Evolutionary conservation across 2,329 filamentous ascomycete species (phyloP), one percentile per base, ranked within the genome.

Genomic region (Drechslerella coelobrocha): DNA sequence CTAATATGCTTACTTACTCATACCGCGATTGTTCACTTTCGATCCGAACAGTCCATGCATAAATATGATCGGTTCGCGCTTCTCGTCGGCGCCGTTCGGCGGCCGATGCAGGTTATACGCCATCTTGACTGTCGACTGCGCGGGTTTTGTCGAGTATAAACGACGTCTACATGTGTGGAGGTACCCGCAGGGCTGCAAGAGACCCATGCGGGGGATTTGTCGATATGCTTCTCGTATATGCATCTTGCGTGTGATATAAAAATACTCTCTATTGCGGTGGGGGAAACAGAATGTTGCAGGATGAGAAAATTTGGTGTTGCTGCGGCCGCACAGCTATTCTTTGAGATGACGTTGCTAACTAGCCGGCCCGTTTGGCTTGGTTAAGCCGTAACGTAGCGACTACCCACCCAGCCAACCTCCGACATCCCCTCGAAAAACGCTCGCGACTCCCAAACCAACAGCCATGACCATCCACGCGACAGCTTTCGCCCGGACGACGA

Each of bases 11-110:
- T 82, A 96, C 93, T 92, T 96, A 88, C 92, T 95, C 73, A 97
- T 94, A 76, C 85, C 90, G 78, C 92, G 84, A 78, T 97, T 96
- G 78, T 97, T 97, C 81, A 91, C 92, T 81, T 95, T 96, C 37
- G 91, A 96, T 19, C 93, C 93, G 77, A 97, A 97, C 9, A 97
- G 83, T 0, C 94, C 93, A 78, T 97, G 93, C 77, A 97, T 86
- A 74, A 97, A 89, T 72, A 97, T 80, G 73, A 97, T 91, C 1
- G 92, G 90, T 39, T 81, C 76, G n/a, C 80, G 79, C 66, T 79
- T 77, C 76, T 82, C 78, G 60, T 79, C 77, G 24, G 79, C 1
- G 79, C 55, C 41, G 2, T 23, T 78, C 0, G 73, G 61, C n/a
- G 89, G 86, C 75, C 84, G 81, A 77, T 91, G 86, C 45, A 89